phyloP scores from a whole-genome alignment of 2,329 filamentous ascomycete species.

The Colletotrichum tabaci region DNA sequence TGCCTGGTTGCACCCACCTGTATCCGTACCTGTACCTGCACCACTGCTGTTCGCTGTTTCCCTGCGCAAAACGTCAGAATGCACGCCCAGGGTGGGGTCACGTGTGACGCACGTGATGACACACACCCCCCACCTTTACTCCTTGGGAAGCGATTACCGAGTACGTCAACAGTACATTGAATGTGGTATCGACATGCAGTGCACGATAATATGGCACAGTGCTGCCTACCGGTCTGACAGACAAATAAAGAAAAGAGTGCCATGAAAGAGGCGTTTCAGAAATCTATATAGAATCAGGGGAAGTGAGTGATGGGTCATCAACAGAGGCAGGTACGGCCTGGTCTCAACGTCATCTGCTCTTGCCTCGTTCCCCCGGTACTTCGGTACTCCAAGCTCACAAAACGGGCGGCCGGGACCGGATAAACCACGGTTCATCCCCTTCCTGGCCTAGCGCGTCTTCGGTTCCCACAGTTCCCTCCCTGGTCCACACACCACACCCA shows the following conservation, averaged over 20 bases:
- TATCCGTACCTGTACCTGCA: background rate
- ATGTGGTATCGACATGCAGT: background rate
- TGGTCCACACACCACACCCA: conserved; percentile 37
- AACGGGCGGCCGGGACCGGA: conserved; percentile 40
- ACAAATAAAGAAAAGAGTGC: background rate
- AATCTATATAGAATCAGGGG: background rate
- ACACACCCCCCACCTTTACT: background rate
- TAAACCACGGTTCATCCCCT: conserved; percentile 30
- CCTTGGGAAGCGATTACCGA: background rate
- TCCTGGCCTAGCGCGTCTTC: conserved; percentile 10
- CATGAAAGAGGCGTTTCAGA: background rate
- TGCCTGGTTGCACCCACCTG: no score
- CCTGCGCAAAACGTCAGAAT: conserved; percentile 19
- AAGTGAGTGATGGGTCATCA: background rate
- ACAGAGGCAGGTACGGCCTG: background rate
- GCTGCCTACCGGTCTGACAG: no score
- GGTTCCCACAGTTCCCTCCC: conserved; percentile 36
- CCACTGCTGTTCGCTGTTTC: background rate
- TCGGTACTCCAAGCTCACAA: conserved; percentile 25
- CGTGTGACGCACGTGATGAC: conserved; percentile 38
- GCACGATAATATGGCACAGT: background rate
- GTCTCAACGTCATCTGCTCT: conserved; percentile 37
- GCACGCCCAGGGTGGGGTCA: conserved; percentile 28
- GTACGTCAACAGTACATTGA: background rate
- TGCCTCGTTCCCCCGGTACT: background rate